A percentile compares a stretch with the other conserved stretches of the same genome.
Evolutionary conservation across 2,329 filamentous ascomycete genomes (phyloP).

Genomic region (Fusarium brevicatenulatum): DNA sequence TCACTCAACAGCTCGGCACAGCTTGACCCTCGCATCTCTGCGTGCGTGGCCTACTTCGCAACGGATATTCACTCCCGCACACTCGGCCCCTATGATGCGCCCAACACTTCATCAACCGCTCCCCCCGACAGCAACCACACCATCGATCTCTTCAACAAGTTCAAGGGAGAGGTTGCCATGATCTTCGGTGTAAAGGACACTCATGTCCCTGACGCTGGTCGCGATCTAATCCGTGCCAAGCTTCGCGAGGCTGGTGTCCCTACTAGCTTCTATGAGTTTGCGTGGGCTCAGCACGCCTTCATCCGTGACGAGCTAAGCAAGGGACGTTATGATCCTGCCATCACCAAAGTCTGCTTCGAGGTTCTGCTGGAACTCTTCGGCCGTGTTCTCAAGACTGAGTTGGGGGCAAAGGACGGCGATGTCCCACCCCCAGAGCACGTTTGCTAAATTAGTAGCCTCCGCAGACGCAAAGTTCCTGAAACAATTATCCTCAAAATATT

Average conservation of each 20-base stretch:
- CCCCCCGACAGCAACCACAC: constrained; percentile 59
- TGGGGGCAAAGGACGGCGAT: constrained; percentile 74
- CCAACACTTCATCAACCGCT: constrained; percentile 56
- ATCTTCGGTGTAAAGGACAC: constrained; percentile 94
- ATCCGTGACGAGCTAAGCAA: constrained; percentile 93
- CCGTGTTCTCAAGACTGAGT: constrained; percentile 78
- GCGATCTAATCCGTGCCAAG: constrained; percentile 85
- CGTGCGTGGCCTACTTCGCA: constrained; percentile 88
- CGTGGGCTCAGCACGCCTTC: constrained; percentile 96
- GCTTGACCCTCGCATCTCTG: constrained; percentile 79
- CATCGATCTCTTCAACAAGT: constrained; percentile 66
- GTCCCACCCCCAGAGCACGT: constrained; percentile 75
- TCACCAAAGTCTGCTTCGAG: constrained; percentile 90
- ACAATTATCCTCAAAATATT: not conserved
- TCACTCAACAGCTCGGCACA: constrained; percentile 38
- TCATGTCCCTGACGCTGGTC: constrained; percentile 84
- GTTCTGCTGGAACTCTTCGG: constrained; percentile 88
- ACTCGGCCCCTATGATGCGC: constrained; percentile 69
- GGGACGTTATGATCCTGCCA: constrained; percentile 89
- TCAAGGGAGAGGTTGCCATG: constrained; percentile 86
- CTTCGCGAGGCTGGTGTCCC: constrained; percentile 78
- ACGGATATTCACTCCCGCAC: constrained; percentile 88
- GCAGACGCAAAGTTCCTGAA: not conserved
- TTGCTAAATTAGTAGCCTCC: constrained; percentile 59
- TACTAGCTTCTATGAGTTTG: constrained; percentile 88